Percentiles rank a stretch among this genome's conserved stretches.
phyloP scores from a whole-genome alignment of 2,329 filamentous ascomycete genomes.

The Aciculosporium take region DNA sequence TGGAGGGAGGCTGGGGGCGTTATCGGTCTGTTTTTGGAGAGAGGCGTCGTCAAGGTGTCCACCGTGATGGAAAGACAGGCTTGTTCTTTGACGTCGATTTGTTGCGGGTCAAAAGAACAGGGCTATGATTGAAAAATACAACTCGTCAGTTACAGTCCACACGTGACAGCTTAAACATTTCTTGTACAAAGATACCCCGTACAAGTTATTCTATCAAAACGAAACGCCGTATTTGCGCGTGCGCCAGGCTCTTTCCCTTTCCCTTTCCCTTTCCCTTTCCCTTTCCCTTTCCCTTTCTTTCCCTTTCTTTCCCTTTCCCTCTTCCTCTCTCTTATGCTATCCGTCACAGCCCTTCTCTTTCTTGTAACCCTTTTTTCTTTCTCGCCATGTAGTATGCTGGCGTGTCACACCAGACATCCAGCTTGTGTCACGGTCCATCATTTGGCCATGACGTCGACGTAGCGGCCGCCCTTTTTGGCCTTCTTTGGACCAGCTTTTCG shows the following conservation, averaged over 20 bases:
- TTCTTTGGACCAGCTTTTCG: slow-evolving; percentile 54
- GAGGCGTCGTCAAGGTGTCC: not conserved
- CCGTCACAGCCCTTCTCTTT: not conserved
- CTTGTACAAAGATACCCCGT: slow-evolving; percentile 4
- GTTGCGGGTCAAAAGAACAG: not conserved
- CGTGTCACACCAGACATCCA: not conserved
- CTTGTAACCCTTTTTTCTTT: not conserved
- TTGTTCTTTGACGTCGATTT: not conserved
- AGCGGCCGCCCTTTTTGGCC: slow-evolving; percentile 69
- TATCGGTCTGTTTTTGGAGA: not conserved
- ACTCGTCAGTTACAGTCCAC: no score
- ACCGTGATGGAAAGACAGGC: not conserved
- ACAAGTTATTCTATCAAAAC: not conserved
- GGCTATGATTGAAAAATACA: not conserved
- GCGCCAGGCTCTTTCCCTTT: not conserved
- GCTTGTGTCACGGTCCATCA: slow-evolving; percentile 12
- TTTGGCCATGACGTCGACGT: slow-evolving; percentile 92
- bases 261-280: not conserved
- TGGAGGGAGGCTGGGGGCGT: not conserved
- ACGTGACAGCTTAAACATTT: not conserved
- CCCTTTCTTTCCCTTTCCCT: not conserved
- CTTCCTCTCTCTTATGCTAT: not conserved
- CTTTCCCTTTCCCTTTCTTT: not conserved
- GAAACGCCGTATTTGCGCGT: slow-evolving; percentile 2
- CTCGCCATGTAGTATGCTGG: not conserved